A percentile compares a stretch with the other conserved stretches of the same genome.
Evolutionary conservation across 2,329 filamentous ascomycete genomes (phyloP).

Genomic region (Waltergamsia citrina): DNA sequence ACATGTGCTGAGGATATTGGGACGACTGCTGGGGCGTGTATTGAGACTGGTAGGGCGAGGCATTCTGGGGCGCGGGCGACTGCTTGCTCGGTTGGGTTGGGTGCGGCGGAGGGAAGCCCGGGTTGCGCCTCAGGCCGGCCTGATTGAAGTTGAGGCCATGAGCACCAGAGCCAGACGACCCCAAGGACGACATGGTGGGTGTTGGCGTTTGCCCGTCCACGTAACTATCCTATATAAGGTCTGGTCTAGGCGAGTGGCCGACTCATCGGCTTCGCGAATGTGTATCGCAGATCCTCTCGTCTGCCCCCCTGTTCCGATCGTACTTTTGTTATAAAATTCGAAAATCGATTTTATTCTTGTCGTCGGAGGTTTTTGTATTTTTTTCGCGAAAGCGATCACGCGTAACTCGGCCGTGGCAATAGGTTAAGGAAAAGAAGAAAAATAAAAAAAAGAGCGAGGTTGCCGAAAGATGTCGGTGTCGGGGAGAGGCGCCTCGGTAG

Average conservation of each 20-base stretch:
- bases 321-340: too few species aligned
- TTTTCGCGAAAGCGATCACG: background rate
- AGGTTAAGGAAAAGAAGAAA: background rate
- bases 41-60: constrained; percentile 44
- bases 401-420: background rate
- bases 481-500: too few species aligned
- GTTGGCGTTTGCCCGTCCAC: background rate
- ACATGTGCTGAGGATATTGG: constrained; percentile 44
- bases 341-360: too few species aligned
- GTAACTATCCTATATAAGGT: background rate
- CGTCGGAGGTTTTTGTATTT: background rate
- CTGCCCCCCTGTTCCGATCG: too few species aligned
- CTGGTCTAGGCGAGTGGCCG: background rate
- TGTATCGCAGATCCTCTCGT: too few species aligned
- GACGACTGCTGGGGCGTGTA: constrained; percentile 41
- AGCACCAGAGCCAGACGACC: constrained; percentile 38
- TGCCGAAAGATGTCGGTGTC: too few species aligned
- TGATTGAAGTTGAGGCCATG: constrained; percentile 43
- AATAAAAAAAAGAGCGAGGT: background rate
- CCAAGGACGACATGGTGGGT: constrained; percentile 36
- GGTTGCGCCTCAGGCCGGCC: constrained; percentile 35
- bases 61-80: constrained; percentile 43
- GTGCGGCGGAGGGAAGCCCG: constrained; percentile 34
- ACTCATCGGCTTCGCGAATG: background rate
- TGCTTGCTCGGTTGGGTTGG: constrained; percentile 44